Conservation (phyloP, 129 eudicot genomes). For the Calendula officinalis region DNA sequence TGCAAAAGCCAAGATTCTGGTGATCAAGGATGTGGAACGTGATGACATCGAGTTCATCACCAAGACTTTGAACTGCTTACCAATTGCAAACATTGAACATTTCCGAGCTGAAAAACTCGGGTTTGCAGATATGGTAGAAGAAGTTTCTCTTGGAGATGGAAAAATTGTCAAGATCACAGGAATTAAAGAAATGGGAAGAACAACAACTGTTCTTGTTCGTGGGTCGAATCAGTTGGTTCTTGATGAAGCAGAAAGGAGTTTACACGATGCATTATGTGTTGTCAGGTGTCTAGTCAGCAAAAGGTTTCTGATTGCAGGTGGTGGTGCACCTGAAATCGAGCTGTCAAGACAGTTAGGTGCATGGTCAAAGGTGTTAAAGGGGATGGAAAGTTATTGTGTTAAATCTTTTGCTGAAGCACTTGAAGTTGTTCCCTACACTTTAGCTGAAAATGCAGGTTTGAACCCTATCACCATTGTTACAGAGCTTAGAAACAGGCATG, state of each 20-base stretch:
- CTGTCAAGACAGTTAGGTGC: slow-evolving; percentile 88
- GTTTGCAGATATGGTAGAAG: slow-evolving; percentile 85
- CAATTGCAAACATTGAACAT: slow-evolving; percentile 85
- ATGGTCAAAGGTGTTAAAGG: slow-evolving; percentile 84
- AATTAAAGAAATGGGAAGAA: slow-evolving; percentile 91
- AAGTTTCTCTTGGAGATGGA: slow-evolving; percentile 75
- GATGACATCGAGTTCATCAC: slow-evolving; percentile 95
- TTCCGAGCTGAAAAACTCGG: slow-evolving; percentile 87
- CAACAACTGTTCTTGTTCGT: slow-evolving; percentile 77
- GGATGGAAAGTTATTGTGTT: slow-evolving; percentile 92
- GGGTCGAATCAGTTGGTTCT: slow-evolving; percentile 87
- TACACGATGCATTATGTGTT: slow-evolving; percentile 97
- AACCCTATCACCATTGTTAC: slow-evolving; percentile 89
- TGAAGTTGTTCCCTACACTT: slow-evolving; percentile 85
- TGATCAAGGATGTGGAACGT: slow-evolving; percentile 83
- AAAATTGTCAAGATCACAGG: slow-evolving; percentile 91
- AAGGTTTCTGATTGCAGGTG: slow-evolving; percentile 90
- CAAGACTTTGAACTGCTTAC: slow-evolving; percentile 85
- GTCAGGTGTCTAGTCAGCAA: slow-evolving; percentile 89
- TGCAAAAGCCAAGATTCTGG: slow-evolving; percentile 92
- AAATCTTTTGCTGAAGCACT: slow-evolving; percentile 81
- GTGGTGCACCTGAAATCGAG: slow-evolving; percentile 97
- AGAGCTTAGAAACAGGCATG: slow-evolving; percentile 90
- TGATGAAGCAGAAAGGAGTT: slow-evolving; percentile 94
- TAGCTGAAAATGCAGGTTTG: slow-evolving; percentile 96